Evolutionary conservation across 164 flowering plant species (phyloP).

Genomic region (Umbellularia californica): DNA sequence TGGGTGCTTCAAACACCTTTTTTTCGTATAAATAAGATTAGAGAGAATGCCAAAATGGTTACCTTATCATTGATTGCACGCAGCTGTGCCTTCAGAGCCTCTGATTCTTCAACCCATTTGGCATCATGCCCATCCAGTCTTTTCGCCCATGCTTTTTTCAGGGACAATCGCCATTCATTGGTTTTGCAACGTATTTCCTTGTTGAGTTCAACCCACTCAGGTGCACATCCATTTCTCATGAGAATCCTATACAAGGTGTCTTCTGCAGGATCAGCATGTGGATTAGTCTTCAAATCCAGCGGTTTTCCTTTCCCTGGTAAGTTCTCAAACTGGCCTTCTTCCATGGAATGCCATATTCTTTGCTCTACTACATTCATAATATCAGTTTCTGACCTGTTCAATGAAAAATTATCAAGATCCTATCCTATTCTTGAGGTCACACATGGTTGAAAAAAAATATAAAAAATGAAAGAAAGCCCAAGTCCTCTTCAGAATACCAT

Average conservation of each 20-base stretch:
- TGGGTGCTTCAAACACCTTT: background rate
- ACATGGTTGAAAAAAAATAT: too few species aligned
- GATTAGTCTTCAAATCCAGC: constrained; percentile 55
- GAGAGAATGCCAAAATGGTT: constrained; percentile 4
- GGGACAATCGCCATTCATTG: constrained; percentile 55
- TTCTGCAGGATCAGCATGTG: constrained; percentile 92
- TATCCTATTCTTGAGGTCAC: background rate
- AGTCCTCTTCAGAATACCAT: too few species aligned
- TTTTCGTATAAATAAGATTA: background rate
- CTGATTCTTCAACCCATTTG: constrained; percentile 55
- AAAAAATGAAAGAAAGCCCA: too few species aligned
- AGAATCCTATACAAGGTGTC: constrained; percentile 84
- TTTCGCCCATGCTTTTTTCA: constrained; percentile 58
- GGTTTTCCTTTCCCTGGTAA: constrained; percentile 97
- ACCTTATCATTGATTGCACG: constrained; percentile 72
- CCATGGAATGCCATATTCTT: constrained; percentile 91
- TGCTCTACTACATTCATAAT: constrained; percentile 81
- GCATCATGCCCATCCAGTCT: constrained; percentile 31
- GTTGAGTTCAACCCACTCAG: constrained; percentile 95
- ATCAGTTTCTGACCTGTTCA: constrained; percentile 83
- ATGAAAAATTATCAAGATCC: background rate
- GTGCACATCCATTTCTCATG: constrained; percentile 77
- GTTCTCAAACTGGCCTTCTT: constrained; percentile 91
- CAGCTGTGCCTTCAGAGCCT: constrained; percentile 53
- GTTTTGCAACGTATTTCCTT: constrained; percentile 61